Percentiles rank a stretch among this genome's conserved stretches.
These are phyloP conservation scores for Parsonsia alboflavescens DNA, from an alignment of 257 asterid species.

Conservation along the genomic window DNA sequence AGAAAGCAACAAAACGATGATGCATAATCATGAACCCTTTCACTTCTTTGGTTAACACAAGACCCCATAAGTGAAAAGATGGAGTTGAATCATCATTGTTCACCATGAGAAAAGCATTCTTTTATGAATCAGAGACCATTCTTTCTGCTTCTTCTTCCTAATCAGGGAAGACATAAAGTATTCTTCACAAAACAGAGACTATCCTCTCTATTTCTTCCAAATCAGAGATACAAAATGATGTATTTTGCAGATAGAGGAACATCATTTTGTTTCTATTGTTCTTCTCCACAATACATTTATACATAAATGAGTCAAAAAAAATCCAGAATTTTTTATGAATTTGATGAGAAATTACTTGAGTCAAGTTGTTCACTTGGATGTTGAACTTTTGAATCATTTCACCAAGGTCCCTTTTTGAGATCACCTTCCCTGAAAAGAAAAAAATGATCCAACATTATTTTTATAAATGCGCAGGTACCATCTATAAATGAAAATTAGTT, in stretches of 20 bases:
- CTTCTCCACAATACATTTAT: neutral
- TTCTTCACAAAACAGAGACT: neutral
- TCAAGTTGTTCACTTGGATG: constrained; percentile 91
- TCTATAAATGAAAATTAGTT: neutral
- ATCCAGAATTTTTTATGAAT: constrained; percentile 1
- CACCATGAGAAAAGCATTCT: too few relatives aligned
- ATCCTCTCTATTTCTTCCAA: neutral
- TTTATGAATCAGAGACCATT: neutral
- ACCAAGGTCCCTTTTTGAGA: constrained; percentile 53
- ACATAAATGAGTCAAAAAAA: neutral
- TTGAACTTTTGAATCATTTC: constrained; percentile 69
- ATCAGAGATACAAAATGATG: neutral
- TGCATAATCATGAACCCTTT: neutral
- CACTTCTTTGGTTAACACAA: neutral
- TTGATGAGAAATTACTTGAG: constrained; percentile 64
- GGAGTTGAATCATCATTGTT: too few relatives aligned
- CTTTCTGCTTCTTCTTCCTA: neutral
- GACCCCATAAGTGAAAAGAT: neutral
- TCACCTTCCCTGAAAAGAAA: constrained; percentile 56
- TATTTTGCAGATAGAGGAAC: neutral
- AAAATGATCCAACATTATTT: neutral
- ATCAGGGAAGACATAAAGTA: neutral
- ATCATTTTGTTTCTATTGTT: neutral
- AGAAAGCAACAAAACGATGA: neutral
- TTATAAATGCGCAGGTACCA: neutral